Evolutionary conservation across 352 stramenopile genomes (phyloP), one percentile per base, ranked within the genome.

Genomic region (Lagenidium sp.): DNA sequence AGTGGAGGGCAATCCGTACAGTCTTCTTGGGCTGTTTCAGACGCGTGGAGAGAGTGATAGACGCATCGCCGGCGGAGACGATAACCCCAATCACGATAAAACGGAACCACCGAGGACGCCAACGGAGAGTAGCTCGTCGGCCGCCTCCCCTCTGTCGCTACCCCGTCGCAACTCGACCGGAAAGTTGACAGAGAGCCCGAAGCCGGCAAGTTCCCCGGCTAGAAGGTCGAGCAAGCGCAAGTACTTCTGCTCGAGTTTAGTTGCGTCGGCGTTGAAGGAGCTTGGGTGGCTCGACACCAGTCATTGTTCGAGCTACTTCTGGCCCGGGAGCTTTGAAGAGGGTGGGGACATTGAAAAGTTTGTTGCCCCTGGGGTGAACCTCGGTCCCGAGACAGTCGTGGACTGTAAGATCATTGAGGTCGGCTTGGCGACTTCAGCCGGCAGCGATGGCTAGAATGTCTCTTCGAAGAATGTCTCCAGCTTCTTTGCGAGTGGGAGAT

Each of bases 171-270:
- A n/a, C n/a, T 15, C 8, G 28, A 32, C 28, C 8, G 28, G 8
- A 13, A 15, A 13, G 28, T 32, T 15, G 8, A 13, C 8, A 8
- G 28, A 32, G 8, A 32, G 28, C 28, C 28, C 15, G 8, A 15
- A 13, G 8, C 28, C 36, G 23, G 19, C 2, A 8, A 41, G 43
- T 4, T 5, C 24, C 0, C 22, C 42, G 3, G 19, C 32, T 15
- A 13, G 31, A 21, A 42, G 47, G 21, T 23, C 37, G 16, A 34
- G 34, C 7, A 80, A 82, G 48, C 72, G 68, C 31, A 90, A 90
- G 55, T 93, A 89, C 42, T 90, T 93, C 62, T 93, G 80, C 43
- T 93, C 80, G 12, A 87, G 77, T 28, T 61, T 93, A 8, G 80
- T 75, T 11, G 80, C 80, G 4, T 73, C 77, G n/a, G 69, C 77